Evolutionary conservation across 768 basidiomycete species (phyloP).

Genomic region (Lentinula raphanica): DNA sequence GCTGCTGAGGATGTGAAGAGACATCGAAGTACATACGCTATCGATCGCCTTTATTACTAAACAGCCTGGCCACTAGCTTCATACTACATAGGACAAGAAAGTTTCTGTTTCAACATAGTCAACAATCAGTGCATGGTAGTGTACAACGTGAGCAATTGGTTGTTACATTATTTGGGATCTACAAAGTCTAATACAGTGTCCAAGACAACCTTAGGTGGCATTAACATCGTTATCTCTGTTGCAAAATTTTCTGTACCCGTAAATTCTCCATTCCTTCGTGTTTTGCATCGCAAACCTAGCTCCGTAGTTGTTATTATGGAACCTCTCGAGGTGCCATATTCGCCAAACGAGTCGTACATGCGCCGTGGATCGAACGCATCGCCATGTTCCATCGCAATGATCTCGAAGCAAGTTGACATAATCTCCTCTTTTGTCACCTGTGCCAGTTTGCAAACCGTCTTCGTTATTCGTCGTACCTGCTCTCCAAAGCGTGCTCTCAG

Average conservation of each 20-base stretch:
- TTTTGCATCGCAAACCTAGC: constrained; percentile 63
- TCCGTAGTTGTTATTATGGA: constrained; percentile 66
- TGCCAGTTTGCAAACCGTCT: constrained; percentile 57
- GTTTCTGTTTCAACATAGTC: too few relatives aligned
- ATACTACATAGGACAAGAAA: too few relatives aligned
- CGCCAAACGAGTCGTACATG: constrained; percentile 63
- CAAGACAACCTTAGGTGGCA: constrained; percentile 72
- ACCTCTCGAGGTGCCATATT: constrained; percentile 46
- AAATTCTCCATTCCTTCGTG: constrained; percentile 30
- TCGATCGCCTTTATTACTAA: too few relatives aligned
- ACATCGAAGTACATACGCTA: too few relatives aligned
- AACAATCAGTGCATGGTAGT: too few relatives aligned
- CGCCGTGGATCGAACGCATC: constrained; percentile 41
- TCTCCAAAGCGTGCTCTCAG: constrained; percentile 48
- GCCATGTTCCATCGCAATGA: constrained; percentile 55
- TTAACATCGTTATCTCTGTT: constrained; percentile 51
- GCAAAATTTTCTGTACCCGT: constrained; percentile 31
- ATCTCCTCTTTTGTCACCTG: constrained; percentile 67
- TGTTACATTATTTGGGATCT: constrained; percentile 25
- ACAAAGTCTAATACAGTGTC: constrained; percentile 60
- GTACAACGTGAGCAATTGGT: not conserved
- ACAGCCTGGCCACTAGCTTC: too few relatives aligned
- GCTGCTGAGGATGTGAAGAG: too few relatives aligned
- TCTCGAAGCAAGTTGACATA: constrained; percentile 72
- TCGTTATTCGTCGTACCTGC: constrained; percentile 63